Base-by-base conservation (phyloP, 2,329 filamentous ascomycete genomes). In the Diaporthe amygdali region DNA sequence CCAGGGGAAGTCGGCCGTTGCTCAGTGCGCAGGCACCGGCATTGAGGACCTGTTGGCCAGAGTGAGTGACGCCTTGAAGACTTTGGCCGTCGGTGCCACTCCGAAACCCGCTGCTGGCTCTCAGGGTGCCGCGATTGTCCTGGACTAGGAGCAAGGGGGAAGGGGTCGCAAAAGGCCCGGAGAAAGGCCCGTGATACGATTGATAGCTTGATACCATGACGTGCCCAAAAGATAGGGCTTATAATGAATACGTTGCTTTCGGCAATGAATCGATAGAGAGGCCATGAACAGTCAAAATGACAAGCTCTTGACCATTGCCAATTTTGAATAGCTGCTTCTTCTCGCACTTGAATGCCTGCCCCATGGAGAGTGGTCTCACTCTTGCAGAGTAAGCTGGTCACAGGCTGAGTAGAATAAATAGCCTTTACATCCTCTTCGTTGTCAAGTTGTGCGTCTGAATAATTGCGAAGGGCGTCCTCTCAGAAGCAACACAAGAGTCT, bases 31-130 rank as follows among this genome's bases (percentile, higher is more conserved):
- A 37, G 77, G 80, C 39, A 80, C 80, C 46, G 84, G 86, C 10
- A 82, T 86, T 37, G 84, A 85, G 68, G 79, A 75, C 7, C 75
- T 90, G 74, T 79, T 90, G 32, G 78, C 78, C 55, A 82, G 83
- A 22, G 79, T 88, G 10, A 86, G 89, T 76, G 84, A 85, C 22
- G 82, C 81, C 17, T 75, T 90, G 34, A 80, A 84, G 51, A 76
- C 79, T 4, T 68, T 84, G 47, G 76, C 72, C 34, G 56, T 37
- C 32, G 69, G 51, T 14, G 44, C 30, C 39, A n/a, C 63, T 30
- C 39, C 61, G 15, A 37, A 54, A 47, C 25, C 54, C 17, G 32
- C 46, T 66, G 52, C 64, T n/a, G 59, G 54, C 15, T 71, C 71
- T 25, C 56, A 66, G 17, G 71, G 56, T 37, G 71, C 71, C 27